Evolutionary conservation across 208 protist genomes (phyloP).

Genomic region (Novymonas esmeraldas): DNA sequence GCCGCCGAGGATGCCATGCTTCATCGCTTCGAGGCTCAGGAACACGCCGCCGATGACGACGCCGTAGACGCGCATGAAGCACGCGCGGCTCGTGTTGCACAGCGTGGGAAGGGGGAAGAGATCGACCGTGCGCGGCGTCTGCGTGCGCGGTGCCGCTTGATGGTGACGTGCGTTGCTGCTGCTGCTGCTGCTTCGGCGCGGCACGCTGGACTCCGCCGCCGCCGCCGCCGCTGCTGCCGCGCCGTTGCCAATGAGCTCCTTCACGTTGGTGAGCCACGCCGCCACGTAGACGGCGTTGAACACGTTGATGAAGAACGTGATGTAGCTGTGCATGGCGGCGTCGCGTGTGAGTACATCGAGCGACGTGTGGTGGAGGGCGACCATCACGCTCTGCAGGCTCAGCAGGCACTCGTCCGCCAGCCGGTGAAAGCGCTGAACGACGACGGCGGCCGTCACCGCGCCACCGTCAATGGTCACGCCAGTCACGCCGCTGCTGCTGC

Average conservation of each 20-base stretch:
- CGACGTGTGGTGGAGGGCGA: conserved; percentile 18
- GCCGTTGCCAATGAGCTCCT: conserved; percentile 17
- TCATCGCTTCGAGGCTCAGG: conserved; percentile 63
- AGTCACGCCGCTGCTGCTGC: not conserved
- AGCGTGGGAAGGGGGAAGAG: conserved; percentile 29
- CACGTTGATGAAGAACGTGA: conserved; percentile 51
- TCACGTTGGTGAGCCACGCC: conserved; percentile 56
- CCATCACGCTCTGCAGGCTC: conserved; percentile 28
- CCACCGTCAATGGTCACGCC: too few species aligned
- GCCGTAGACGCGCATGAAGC: conserved; percentile 56
- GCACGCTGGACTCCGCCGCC: not conserved
- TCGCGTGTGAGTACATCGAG: conserved; percentile 17
- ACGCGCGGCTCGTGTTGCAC: conserved; percentile 28
- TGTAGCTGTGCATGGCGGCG: conserved; percentile 18
- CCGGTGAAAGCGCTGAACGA: conserved; percentile 17
- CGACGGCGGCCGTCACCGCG: conserved; percentile 3
- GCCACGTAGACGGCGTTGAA: conserved; percentile 80
- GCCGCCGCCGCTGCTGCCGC: conserved; percentile 4
- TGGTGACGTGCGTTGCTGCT: not conserved
- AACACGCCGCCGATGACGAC: conserved; percentile 52
- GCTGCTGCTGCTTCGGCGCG: not conserved
- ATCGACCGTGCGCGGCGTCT: conserved; percentile 16
- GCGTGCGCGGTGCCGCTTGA: not conserved
- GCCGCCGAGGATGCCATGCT: conserved; percentile 69
- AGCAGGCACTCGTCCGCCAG: conserved; percentile 27